Evolutionary conservation across 306 rosid species (phyloP), one percentile per base, ranked within the genome.

Genomic region (Cicer bijugum): DNA sequence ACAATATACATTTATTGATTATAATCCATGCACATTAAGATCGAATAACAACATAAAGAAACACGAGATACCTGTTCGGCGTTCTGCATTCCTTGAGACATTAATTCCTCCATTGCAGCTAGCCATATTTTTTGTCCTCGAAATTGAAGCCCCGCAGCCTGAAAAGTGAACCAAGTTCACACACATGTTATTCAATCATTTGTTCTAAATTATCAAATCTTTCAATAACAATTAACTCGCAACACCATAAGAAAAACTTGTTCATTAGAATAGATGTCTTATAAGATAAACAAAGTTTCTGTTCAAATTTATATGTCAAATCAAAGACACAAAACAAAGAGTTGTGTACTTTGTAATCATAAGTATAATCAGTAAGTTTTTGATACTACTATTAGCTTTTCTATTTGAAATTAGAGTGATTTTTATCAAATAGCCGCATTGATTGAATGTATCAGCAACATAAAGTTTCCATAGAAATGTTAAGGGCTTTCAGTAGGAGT

Each of bases 111-210:
- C 60, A 92, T 87, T 52, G 96, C 92, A 69, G 92, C 96, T n/a
- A 82, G 79, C 98, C 98, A 92, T 65, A 92, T 90, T 71, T 80
- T 81, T 81, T 92, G 96, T 69, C 98, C 98, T 63, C 97, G 92
- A 59, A 92, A 92, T 69, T 85, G 75, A 81, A 92, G 96, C 53
- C 88, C 80, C 2, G 88, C 89, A 72, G 84, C 80, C 96, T 90
- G 86, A 72, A 77, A 75, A 28, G 12, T 48, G 45, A 69, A 82
- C 50, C 45, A 67, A 78, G 58, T 37, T 55, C 61, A 62, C 48
- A 47, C 19, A 67, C 38, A 57, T 6, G 66, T 64, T 66, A 66
- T 11, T 43, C 52, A 69, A 72, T 40, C 9, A 50, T 12, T 78
- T 58, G 47, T 53, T 43, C 78, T 45, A 60, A 59, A 4, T 17